Evolutionary conservation across 2,329 filamentous ascomycete species (phyloP).

Genomic region (Coniosporium tulheliwenetii): DNA sequence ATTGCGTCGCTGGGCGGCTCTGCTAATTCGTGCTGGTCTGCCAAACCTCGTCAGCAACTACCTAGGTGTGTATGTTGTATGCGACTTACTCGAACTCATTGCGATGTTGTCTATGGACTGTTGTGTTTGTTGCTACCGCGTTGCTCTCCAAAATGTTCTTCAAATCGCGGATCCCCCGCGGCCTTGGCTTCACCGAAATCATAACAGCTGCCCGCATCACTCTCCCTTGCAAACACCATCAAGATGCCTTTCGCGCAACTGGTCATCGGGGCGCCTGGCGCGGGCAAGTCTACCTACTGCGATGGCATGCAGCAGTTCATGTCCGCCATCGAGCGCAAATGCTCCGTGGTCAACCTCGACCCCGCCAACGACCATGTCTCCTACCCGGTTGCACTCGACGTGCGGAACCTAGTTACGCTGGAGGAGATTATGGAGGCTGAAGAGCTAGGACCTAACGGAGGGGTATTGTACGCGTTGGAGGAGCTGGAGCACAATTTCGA

Average conservation of each 20-base stretch:
- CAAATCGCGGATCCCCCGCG: too few species aligned
- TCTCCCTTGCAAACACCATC: neutral
- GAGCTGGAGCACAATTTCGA: constrained; percentile 89
- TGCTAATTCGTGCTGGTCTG: constrained; percentile 60
- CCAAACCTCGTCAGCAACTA: constrained; percentile 11
- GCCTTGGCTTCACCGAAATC: neutral
- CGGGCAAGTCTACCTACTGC: constrained; percentile 95
- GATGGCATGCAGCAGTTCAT: constrained; percentile 99
- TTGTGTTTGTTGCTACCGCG: neutral
- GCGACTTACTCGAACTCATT: neutral
- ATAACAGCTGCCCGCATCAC: neutral
- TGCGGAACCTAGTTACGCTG: constrained; percentile 73
- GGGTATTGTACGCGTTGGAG: constrained; percentile 82
- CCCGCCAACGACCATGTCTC: constrained; percentile 88
- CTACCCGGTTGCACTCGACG: constrained; percentile 81
- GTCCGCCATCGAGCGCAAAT: constrained; percentile 85
- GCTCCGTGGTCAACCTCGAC: constrained; percentile 90
- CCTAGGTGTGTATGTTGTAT: neutral
- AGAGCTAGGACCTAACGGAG: constrained; percentile 80
- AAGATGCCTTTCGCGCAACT: constrained; percentile 9
- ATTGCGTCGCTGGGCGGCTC: constrained; percentile 76
- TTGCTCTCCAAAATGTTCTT: too few species aligned
- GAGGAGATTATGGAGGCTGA: constrained; percentile 94
- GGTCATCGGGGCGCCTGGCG: constrained; percentile 70
- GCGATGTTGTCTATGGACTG: neutral